These are phyloP conservation scores for Sordariomycetes sp. DNA, from an alignment of 2,329 filamentous ascomycete genomes.

Conservation along the genomic window DNA sequence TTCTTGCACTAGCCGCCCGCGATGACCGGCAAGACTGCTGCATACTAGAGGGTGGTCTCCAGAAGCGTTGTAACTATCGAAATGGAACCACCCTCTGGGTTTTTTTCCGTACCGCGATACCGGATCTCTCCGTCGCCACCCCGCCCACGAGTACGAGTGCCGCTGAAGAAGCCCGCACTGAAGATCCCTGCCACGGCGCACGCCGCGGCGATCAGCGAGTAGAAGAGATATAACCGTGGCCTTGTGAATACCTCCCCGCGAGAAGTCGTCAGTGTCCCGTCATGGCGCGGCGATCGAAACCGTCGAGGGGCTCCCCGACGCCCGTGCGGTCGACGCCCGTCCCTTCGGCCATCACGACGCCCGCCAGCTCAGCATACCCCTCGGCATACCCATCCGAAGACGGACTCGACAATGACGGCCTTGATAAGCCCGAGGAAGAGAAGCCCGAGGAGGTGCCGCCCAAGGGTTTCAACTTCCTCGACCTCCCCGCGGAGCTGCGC, in stretches of 20 bases:
- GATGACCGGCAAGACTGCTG: conserved; percentile 21
- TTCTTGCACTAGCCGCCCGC: background rate
- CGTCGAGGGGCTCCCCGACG: conserved; percentile 2
- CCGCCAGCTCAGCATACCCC: conserved; percentile 20
- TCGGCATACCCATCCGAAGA: conserved; percentile 23
- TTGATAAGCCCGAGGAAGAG: conserved; percentile 1
- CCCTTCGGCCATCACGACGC: conserved; percentile 18
- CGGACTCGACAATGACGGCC: conserved; percentile 20
- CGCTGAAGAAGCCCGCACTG: background rate
- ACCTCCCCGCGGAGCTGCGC: conserved; percentile 56
- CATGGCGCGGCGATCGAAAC: conserved; percentile 4
- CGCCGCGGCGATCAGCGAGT: background rate
- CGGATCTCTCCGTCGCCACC: background rate
- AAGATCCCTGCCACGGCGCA: background rate
- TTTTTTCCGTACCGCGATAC: conserved; percentile 15
- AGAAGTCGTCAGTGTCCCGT: background rate
- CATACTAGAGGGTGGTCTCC: conserved; percentile 34
- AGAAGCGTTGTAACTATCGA: conserved; percentile 10
- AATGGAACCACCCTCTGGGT: conserved; percentile 36
- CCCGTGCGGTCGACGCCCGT: background rate
- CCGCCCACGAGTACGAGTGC: too few species aligned
- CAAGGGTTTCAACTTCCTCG: conserved; percentile 49
- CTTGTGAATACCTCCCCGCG: background rate
- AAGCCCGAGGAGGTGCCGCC: conserved; percentile 7
- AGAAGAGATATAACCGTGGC: background rate